A percentile compares a stretch with the other conserved stretches of the same genome.
phyloP scores from a whole-genome alignment of 306 rosid genomes.

The Canavalia ensiformis region DNA sequence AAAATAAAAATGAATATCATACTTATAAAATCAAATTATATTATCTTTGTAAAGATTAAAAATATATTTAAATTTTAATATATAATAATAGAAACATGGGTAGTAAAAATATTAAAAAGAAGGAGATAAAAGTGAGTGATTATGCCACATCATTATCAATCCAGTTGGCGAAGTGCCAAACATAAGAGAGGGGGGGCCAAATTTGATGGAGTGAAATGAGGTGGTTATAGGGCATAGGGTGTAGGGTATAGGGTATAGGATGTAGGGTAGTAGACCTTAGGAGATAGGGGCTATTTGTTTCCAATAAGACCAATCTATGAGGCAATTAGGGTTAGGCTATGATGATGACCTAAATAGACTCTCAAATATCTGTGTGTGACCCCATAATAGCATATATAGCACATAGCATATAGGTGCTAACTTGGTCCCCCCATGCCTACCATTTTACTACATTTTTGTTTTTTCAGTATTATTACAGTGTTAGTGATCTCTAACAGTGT shows the following conservation, averaged over 20 bases:
- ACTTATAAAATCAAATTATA: too few species aligned
- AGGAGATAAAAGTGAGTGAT: not conserved
- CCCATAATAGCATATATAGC: not conserved
- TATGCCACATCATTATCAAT: constrained; percentile 24
- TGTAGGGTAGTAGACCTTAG: constrained; percentile 4
- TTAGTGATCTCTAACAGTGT: constrained; percentile 1
- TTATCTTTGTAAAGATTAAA: too few species aligned
- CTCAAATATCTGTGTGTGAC: constrained; percentile 9
- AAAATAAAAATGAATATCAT: too few species aligned
- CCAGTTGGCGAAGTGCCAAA: constrained; percentile 34
- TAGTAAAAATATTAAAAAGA: not conserved
- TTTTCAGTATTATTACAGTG: not conserved
- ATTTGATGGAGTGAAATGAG: not conserved
- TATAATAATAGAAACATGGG: not conserved
- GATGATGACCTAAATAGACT: constrained; percentile 49
- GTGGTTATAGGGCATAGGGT: not conserved
- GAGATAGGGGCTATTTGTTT: constrained; percentile 41
- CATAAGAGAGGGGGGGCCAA: constrained; percentile 31
- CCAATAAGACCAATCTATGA: constrained; percentile 40
- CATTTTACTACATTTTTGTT: constrained; percentile 1
- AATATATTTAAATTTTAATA: not conserved
- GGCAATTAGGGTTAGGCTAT: constrained; percentile 51
- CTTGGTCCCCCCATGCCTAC: constrained; percentile 22
- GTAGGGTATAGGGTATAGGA: too few species aligned
- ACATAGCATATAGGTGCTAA: not conserved